phyloP scores from a whole-genome alignment of 345 rosid species.

The Camelina hispida region DNA sequence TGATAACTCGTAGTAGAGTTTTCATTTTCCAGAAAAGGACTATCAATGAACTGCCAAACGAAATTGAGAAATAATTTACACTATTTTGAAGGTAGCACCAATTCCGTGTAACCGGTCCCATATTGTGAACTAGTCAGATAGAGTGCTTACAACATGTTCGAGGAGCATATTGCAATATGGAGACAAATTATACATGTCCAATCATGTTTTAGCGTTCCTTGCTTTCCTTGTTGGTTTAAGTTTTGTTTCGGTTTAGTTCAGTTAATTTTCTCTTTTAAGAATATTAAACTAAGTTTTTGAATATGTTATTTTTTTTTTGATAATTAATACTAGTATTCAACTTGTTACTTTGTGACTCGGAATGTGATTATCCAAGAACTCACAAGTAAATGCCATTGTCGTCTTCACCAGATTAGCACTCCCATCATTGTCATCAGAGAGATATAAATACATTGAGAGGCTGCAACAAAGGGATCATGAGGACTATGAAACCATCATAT shows the following conservation, averaged over 20 bases:
- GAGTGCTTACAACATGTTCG: constrained; percentile 7
- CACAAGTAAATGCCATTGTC: no score
- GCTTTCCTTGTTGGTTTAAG: not conserved
- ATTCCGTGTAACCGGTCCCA: constrained; percentile 7
- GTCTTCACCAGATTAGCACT: no score
- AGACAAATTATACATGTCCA: constrained; percentile 9
- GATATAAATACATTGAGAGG: not conserved
- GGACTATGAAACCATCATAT: no score
- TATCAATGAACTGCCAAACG: not conserved
- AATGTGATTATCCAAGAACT: no score
- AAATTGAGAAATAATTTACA: constrained; percentile 8
- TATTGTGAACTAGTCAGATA: not conserved
- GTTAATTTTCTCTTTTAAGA: no score
- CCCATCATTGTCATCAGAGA: no score
- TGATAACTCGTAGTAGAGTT: not conserved
- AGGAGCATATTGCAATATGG: constrained; percentile 7
- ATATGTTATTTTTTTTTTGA: no score
- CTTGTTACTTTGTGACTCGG: no score
- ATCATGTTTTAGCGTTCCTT: not conserved
- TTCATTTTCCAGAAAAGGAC: not conserved
- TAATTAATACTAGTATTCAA: no score
- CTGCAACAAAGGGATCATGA: no score
- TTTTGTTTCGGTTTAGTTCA: not conserved
- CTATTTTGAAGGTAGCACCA: not conserved
- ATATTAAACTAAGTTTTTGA: no score